Evolutionary conservation across 345 rosid genomes (phyloP).

Genomic region (Salix caprea): DNA sequence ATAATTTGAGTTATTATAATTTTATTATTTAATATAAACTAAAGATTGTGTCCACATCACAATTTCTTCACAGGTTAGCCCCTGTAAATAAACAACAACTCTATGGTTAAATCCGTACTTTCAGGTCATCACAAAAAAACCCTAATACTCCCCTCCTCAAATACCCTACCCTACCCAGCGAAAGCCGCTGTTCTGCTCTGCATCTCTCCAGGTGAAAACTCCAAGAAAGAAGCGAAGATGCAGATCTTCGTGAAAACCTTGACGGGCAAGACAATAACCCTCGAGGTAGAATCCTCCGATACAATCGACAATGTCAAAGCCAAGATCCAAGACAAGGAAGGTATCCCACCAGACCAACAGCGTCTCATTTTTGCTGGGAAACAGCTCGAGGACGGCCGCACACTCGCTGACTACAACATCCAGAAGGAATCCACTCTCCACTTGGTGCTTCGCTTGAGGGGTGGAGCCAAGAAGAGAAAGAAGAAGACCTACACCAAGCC

Average conservation of each 20-base stretch:
- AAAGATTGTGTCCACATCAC: background rate
- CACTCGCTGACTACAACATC: conserved; percentile 8
- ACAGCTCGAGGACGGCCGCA: background rate
- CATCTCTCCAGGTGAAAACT: background rate
- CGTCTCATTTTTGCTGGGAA: background rate
- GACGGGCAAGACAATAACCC: conserved; percentile 18
- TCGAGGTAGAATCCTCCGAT: conserved; percentile 10
- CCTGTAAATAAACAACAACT: background rate
- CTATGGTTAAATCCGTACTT: background rate
- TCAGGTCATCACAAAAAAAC: background rate
- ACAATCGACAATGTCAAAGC: conserved; percentile 9
- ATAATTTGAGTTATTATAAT: too few relatives aligned
- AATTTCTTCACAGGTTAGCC: background rate
- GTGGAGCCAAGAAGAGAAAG: conserved; percentile 13
- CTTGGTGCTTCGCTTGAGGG: conserved; percentile 14
- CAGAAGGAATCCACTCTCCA: conserved; percentile 21
- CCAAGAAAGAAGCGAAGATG: background rate
- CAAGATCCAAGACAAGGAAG: conserved; percentile 1
- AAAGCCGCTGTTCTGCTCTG: background rate
- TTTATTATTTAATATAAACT: too few relatives aligned
- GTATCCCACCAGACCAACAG: background rate
- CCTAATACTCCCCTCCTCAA: background rate
- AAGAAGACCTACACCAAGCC: conserved; percentile 8
- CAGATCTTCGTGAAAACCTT: conserved; percentile 21
- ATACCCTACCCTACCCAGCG: background rate